Conservation (phyloP, 805 yeast species). For the Pichia membranifaciens region DNA sequence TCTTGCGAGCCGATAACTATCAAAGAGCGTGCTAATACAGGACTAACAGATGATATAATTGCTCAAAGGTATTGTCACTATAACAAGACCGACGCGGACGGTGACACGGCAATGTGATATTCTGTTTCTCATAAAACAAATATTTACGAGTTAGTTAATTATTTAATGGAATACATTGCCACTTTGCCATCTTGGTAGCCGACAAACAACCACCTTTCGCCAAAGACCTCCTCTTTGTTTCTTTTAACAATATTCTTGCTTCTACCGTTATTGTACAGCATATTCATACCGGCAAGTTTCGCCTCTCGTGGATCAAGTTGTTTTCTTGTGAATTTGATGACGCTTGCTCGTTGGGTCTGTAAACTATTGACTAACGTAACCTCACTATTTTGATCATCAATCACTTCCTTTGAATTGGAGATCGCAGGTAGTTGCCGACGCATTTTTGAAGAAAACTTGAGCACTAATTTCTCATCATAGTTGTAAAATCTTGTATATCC, state of each 20-base stretch:
- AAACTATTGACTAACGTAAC: conserved; percentile 8
- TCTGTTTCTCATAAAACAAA: neutral
- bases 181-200: conserved; percentile 32
- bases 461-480: conserved; percentile 12
- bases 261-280: conserved; percentile 26
- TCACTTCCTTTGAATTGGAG: conserved; percentile 6
- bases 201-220: conserved; percentile 25
- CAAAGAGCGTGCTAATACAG: conserved; percentile 22
- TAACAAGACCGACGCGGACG: conserved; percentile 3
- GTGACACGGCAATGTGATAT: conserved; percentile 6
- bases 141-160: neutral
- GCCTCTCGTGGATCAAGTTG: conserved; percentile 17
- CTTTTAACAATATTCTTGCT: conserved; percentile 29
- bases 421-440: conserved; percentile 25
- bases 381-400: conserved; percentile 11
- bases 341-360: conserved; percentile 19
- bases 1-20: conserved; percentile 25
- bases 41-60: conserved; percentile 22
- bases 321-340: conserved; percentile 18
- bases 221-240: conserved; percentile 24
- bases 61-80: conserved; percentile 12
- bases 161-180: conserved; percentile 18
- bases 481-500: conserved; percentile 37
- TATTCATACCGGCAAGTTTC: neutral
- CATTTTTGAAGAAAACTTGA: conserved; percentile 24